Base-by-base conservation (phyloP, 225 moss, liverwort and hornwort species). In the Bryum argenteum region DNA sequence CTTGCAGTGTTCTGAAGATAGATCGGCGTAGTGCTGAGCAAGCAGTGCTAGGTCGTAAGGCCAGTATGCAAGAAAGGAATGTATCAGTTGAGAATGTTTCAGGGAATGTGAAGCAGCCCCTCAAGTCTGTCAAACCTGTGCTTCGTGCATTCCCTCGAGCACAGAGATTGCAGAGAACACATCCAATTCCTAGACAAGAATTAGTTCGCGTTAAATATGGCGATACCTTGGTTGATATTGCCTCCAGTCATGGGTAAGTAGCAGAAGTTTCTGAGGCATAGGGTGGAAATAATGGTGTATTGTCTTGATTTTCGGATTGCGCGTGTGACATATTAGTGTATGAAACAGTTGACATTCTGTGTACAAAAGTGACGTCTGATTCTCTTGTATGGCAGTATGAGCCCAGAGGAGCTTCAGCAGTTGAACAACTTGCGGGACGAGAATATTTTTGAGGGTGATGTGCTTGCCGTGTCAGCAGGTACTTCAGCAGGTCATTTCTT, bases 401-500 rank as follows among this genome's bases (percentile, higher is more conserved):
- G 75, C 61, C 64, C 90, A 48, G 78, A 80, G 63, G 94, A 90
- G 77, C 87, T 94, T 52, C 89, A 85, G 79, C 74, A 77, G 44
- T 60, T 94, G 79, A 94, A 94, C 81, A 88, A 91, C 74, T 84
- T 94, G 69, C 84, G 94, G 47, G 77, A 94, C 61, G 89, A 85
- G 64, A 79, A 79, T 19, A 94, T 90, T 73, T 94, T 88, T 71
- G 94, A 89, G 84, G 94, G 91, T 65, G 94, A 94, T 74, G 91
- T 91, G 55, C 84, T 94, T 75, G 94, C 94, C 40, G 88, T 94
- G n/a, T 79, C 82, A 73, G 80, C 81, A 84, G 94, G 94, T 94
- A 82, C 70, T 58, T 61, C 15, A 44, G 17, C 38, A 18, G 52
- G 22, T 65, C 33, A 50, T 37, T 41, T 28, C 33, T 61, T 26